phyloP scores from a whole-genome alignment of 2,329 filamentous ascomycete genomes.

The Stemphylium lycopersici region DNA sequence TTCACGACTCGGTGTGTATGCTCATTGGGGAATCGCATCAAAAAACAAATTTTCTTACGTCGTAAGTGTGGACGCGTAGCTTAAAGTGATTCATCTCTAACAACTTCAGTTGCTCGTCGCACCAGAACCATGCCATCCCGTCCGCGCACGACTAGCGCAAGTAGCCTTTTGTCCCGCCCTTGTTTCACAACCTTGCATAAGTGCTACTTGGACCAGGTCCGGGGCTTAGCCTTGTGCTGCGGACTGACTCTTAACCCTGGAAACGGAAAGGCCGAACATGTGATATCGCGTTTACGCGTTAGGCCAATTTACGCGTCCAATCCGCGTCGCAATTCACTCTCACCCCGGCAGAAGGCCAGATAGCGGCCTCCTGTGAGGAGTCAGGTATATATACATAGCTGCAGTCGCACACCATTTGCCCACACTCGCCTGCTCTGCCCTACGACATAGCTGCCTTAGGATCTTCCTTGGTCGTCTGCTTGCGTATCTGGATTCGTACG shows the following conservation, averaged over 20 bases:
- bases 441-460: slow-evolving; percentile 41
- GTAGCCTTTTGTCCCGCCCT: slow-evolving; percentile 29
- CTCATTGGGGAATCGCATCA: neutral
- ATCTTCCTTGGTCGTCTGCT: slow-evolving; percentile 23
- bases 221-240: slow-evolving; percentile 22
- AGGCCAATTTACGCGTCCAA: slow-evolving; percentile 42
- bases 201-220: slow-evolving; percentile 28
- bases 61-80: neutral
- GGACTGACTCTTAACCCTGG: slow-evolving; percentile 35
- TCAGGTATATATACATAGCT: slow-evolving; percentile 44
- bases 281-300: slow-evolving; percentile 48
- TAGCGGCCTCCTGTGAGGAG: slow-evolving; percentile 40
- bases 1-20: slow-evolving; percentile 14
- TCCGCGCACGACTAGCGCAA: slow-evolving; percentile 22
- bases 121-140: slow-evolving; percentile 9
- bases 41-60: neutral
- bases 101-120: slow-evolving; percentile 11
- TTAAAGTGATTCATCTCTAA: slow-evolving; percentile 3
- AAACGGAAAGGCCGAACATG: slow-evolving; percentile 35
- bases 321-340: slow-evolving; percentile 36
- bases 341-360: slow-evolving; percentile 34
- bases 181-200: slow-evolving; percentile 43
- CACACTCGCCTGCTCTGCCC: slow-evolving; percentile 34
- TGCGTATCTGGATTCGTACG: slow-evolving; percentile 33
- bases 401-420: slow-evolving; percentile 32